phyloP scores from a whole-genome alignment of 805 yeast species.

The Blastobotrys peoriensis region DNA sequence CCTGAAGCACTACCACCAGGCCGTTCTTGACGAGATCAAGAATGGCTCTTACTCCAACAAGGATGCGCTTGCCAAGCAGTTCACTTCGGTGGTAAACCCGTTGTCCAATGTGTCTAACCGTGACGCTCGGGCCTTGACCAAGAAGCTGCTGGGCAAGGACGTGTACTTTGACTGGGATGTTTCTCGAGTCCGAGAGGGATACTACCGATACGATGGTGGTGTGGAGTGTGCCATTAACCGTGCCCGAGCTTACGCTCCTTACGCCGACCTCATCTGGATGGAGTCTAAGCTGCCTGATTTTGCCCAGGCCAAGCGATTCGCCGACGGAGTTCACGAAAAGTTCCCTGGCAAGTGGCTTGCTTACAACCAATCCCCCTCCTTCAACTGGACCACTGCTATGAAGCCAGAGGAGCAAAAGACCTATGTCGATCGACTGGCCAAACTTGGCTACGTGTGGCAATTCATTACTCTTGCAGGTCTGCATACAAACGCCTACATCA shows the following conservation, averaged over 20 bases:
- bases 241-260: slow-evolving; percentile 92
- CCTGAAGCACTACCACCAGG: slow-evolving; percentile 83
- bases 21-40: slow-evolving; percentile 77
- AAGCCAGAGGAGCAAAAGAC: slow-evolving; percentile 79
- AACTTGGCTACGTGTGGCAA: slow-evolving; percentile 95
- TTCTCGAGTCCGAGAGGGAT: slow-evolving; percentile 93
- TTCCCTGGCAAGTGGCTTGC: slow-evolving; percentile 94
- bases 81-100: slow-evolving; percentile 66
- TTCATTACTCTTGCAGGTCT: slow-evolving; percentile 96
- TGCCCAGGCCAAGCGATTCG: slow-evolving; percentile 89
- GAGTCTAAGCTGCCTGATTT: slow-evolving; percentile 93
- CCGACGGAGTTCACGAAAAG: slow-evolving; percentile 76
- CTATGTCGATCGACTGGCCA: slow-evolving; percentile 77
- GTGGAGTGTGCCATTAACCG: slow-evolving; percentile 96
- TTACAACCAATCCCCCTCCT: slow-evolving; percentile 92
- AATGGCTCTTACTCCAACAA: slow-evolving; percentile 54
- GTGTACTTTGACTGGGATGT: slow-evolving; percentile 91
- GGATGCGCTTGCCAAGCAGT: slow-evolving; percentile 55
- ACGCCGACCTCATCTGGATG: slow-evolving; percentile 96
- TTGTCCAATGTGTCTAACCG: slow-evolving; percentile 66
- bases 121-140: slow-evolving; percentile 74
- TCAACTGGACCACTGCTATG: slow-evolving; percentile 98
- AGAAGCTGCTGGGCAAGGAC: slow-evolving; percentile 70
- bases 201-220: slow-evolving; percentile 94
- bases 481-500: slow-evolving; percentile 91